Conservation (phyloP, 75 land plant species). For the Isoetes taiwanensis region DNA sequence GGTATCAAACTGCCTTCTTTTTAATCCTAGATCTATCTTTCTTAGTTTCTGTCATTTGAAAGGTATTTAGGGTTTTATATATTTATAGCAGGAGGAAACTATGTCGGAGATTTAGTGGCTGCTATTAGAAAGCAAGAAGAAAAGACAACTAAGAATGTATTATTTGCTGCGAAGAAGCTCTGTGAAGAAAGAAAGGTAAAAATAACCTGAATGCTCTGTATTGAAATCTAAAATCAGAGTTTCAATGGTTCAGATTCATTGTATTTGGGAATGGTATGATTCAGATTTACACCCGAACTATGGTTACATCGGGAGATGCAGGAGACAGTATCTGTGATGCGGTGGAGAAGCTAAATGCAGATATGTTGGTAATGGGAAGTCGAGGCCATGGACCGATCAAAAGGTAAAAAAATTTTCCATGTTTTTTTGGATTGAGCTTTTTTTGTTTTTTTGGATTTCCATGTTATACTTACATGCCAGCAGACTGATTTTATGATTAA, state of each 20-base stretch:
- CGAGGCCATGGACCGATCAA: not conserved
- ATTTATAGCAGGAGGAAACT: too few species aligned
- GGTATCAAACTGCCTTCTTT: not conserved
- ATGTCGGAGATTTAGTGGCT: not conserved
- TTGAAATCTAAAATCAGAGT: not conserved
- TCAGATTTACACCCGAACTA: not conserved
- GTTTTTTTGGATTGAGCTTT: not conserved
- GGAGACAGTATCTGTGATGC: not conserved
- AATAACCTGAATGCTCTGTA: too few species aligned
- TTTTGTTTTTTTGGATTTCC: not conserved
- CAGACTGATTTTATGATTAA: not conserved
- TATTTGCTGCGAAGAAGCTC: not conserved
- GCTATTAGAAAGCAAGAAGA: not conserved
- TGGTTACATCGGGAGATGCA: not conserved
- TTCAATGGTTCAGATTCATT: not conserved
- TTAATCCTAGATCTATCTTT: not conserved
- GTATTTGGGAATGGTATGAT: not conserved
- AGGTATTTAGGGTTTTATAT: too few species aligned
- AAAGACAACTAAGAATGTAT: not conserved
- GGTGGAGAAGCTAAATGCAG: not conserved
- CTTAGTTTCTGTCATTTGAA: not conserved
- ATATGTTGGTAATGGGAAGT: not conserved
- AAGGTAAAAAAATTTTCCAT: too few species aligned
- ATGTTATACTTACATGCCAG: not conserved
- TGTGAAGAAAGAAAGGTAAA: slow-evolving; percentile 1